These are phyloP conservation scores for Dioscorea alata DNA, from an alignment of 106 monocot genomes.

Conservation along the genomic window DNA sequence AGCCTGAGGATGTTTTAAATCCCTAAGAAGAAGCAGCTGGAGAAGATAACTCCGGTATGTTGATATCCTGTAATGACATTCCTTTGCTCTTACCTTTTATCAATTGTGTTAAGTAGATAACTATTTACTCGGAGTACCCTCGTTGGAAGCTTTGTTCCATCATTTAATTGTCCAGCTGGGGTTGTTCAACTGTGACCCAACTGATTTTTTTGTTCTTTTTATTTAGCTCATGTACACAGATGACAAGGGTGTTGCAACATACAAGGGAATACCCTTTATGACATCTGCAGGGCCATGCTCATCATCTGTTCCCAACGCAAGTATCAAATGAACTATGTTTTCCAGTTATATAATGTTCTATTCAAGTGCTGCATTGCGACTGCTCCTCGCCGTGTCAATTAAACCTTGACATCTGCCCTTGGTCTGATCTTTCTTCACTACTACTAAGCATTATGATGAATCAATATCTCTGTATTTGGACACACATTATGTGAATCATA, in stretches of 20 bases:
- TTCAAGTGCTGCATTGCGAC: too few species aligned
- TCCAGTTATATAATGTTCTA: neutral
- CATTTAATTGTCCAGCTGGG: neutral
- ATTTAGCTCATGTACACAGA: slow-evolving; percentile 81
- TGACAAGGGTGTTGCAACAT: slow-evolving; percentile 71
- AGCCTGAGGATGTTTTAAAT: slow-evolving; percentile 91
- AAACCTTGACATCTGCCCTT: too few species aligned
- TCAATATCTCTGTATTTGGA: too few species aligned
- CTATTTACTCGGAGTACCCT: neutral
- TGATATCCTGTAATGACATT: neutral
- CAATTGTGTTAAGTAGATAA: neutral
- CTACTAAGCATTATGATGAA: too few species aligned
- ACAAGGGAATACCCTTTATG: slow-evolving; percentile 73
- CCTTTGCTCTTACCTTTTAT: neutral
- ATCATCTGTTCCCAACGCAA: slow-evolving; percentile 57
- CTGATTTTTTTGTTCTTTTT: slow-evolving; percentile 7
- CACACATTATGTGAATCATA: too few species aligned
- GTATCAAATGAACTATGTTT: slow-evolving; percentile 44
- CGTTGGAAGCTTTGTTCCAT: neutral
- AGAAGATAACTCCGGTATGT: slow-evolving; percentile 95
- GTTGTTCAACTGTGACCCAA: neutral
- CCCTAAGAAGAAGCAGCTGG: slow-evolving; percentile 98
- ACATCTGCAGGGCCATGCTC: slow-evolving; percentile 79
- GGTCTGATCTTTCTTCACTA: too few species aligned
- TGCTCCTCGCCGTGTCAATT: too few species aligned